These are phyloP conservation scores for Pseudogymnoascus sp. DNA, from an alignment of 2,329 filamentous ascomycete species.

Conservation along the genomic window DNA sequence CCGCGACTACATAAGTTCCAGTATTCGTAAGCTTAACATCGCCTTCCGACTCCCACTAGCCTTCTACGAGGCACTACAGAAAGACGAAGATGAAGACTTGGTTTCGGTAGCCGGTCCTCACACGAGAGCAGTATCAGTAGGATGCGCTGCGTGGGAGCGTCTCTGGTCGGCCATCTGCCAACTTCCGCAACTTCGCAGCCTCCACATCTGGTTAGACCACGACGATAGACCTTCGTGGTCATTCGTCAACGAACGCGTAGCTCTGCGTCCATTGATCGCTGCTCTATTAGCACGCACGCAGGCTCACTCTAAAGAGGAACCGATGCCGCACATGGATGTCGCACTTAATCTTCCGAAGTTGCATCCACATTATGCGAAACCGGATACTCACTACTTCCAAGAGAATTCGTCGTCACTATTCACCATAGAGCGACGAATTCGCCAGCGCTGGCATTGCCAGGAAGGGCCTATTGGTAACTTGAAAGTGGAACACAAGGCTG, in stretches of 20 bases:
- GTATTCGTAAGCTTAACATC: not conserved
- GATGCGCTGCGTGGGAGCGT: not conserved
- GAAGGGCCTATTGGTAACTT: not conserved
- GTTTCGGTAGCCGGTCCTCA: not conserved
- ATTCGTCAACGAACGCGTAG: not conserved
- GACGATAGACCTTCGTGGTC: not conserved
- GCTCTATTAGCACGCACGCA: not conserved
- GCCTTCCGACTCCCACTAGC: not conserved
- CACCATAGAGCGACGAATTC: not conserved
- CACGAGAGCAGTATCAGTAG: not conserved
- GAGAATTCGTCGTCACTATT: not conserved
- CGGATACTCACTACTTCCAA: not conserved
- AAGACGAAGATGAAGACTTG: not conserved
- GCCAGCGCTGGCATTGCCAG: not conserved
- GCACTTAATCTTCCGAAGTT: not conserved
- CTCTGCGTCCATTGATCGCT: not conserved
- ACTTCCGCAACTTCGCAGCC: not conserved
- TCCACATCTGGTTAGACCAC: not conserved
- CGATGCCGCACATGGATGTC: not conserved
- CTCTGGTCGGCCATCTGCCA: not conserved
- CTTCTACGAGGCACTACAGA: not conserved
- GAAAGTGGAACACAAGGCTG: not conserved
- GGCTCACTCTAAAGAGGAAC: not conserved
- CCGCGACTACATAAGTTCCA: not conserved
- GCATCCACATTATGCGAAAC: not conserved